Percentiles rank a stretch among this genome's conserved stretches.
Conservation (phyloP, 108 stramenopile species). For the Nannochloropsis granulata region DNA sequence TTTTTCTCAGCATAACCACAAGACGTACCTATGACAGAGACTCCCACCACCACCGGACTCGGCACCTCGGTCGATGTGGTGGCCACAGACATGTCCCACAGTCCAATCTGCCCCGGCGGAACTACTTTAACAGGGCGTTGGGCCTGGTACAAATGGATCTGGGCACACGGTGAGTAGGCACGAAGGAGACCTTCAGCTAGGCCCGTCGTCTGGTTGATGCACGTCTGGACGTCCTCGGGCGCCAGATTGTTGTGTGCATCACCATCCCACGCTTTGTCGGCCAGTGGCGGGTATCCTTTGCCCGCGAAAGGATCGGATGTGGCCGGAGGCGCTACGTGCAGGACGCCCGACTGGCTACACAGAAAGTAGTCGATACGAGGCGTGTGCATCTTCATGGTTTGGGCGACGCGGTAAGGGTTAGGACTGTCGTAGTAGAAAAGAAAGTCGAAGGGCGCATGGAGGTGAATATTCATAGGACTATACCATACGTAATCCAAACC, state of each 20-base stretch:
- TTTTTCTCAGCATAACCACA: no score
- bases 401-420: background rate
- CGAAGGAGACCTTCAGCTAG: background rate
- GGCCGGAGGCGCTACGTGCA: background rate
- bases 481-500: background rate
- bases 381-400: background rate
- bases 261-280: background rate
- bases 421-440: background rate
- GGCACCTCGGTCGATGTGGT: background rate
- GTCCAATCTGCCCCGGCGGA: background rate
- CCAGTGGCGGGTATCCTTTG: background rate
- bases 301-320: background rate
- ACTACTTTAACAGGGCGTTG: background rate
- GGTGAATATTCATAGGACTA: background rate
- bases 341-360: background rate
- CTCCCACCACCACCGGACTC: background rate
- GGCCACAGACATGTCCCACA: background rate
- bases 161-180: background rate
- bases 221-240: background rate
- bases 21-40: background rate
- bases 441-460: background rate
- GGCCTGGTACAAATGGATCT: background rate
- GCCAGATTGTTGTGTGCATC: background rate
- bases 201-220: background rate
- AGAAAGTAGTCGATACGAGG: background rate